Percentiles rank a stretch among this genome's conserved stretches.
phyloP scores from a whole-genome alignment of 345 rosid species.

The Acer saccharum region DNA sequence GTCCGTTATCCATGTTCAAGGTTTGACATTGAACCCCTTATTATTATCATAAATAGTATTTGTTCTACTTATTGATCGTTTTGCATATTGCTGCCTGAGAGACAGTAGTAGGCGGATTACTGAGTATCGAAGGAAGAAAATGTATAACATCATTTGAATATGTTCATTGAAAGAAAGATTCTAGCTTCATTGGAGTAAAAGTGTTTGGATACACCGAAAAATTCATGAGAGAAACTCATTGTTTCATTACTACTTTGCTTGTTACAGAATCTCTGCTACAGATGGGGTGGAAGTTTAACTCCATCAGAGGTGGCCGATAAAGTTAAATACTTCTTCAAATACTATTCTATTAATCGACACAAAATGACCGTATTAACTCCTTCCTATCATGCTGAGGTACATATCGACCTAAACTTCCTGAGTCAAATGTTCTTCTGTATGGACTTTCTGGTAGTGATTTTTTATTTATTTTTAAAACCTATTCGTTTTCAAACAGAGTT shows the following conservation, averaged over 20 bases:
- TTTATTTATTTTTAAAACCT: neutral
- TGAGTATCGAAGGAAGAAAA: neutral
- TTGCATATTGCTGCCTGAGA: neutral
- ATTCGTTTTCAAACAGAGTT: conserved; percentile 54
- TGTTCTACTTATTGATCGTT: neutral
- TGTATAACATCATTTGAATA: neutral
- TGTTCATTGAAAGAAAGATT: neutral
- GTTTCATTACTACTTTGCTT: neutral
- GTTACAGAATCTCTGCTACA: conserved; percentile 87
- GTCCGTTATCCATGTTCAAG: conserved; percentile 99
- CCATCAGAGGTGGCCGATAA: conserved; percentile 88
- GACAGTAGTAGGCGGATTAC: neutral
- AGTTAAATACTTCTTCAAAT: conserved; percentile 93
- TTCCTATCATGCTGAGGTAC: conserved; percentile 95
- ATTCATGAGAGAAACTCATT: conserved; percentile 18
- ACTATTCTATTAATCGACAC: conserved; percentile 93
- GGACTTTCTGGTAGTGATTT: neutral
- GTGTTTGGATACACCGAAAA: neutral
- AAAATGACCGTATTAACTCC: conserved; percentile 96
- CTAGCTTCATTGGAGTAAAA: neutral
- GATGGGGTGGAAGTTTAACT: conserved; percentile 77
- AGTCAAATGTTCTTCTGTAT: neutral
- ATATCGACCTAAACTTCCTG: neutral
- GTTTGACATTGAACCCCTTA: conserved; percentile 33
- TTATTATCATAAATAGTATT: neutral